Base-by-base conservation (phyloP, 1,139 yeast genomes). In the Geotrichum candidum region DNA sequence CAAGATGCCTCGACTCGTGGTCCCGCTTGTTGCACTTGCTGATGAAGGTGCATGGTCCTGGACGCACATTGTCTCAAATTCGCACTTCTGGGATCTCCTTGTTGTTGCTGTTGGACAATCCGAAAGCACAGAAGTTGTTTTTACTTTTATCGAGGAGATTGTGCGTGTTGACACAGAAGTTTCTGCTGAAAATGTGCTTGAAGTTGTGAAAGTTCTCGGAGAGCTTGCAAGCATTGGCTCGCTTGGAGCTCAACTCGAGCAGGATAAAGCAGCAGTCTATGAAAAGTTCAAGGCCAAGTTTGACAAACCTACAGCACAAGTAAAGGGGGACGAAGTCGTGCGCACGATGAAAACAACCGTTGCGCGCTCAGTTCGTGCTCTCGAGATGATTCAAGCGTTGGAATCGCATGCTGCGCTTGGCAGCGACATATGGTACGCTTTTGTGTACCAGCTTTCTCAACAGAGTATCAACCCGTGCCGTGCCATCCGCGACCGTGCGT, bases 381-480 rank as follows among this genome's bases (percentile, higher is more conserved):
- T 90, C 54, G 77, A 81, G 48, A 58, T 65, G 52, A 63, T 72
- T 23, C 65, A 64, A 53, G 63, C 58, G 29, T 35, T 65, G 57
- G 65, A 63, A n/a, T 54, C 58, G 53, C 54, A 33, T n/a, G 56
- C 60, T 18, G 60, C 61, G n/a, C 38, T 60, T 6, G 63, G 61
- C 9, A 22, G 58, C 31, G 59, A 53, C 11, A 57, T 65, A n/a
- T 70, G 73, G 73, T 61, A 61, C 35, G 64, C 64, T 5, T 70
- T 66, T 57, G 65, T 67, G 4, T 60, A 88, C 70, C 94, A 95
- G 0, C 78, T 91, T 63, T 90, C 95, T 0, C 92, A 88, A 68
- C 97, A 91, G 73, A 89, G 97, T 71, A 82, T 88, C 72, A 91
- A 90, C 69, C 96, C 96, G 10, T 89, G 96, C 71, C 80, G 90